Base-by-base conservation (phyloP, 176 grass and related monocot genomes). In the Sorghum bicolor region DNA sequence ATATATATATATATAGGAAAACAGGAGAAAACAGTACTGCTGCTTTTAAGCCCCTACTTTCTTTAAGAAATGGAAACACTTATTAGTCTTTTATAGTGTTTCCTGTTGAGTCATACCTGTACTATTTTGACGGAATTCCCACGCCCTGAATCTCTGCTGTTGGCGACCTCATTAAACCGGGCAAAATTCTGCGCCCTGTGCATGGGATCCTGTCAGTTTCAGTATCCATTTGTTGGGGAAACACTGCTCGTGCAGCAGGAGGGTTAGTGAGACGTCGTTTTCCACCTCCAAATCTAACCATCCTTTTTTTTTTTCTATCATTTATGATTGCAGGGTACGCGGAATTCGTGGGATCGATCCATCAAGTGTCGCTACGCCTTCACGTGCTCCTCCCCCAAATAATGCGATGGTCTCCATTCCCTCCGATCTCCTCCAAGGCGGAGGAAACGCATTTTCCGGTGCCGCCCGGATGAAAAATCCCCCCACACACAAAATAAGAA, bases 231-330 rank as follows among this genome's bases (percentile, higher is more conserved):
- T 64, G 32, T 67, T 75, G 61, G 32, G 32, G 68, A 84, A 64
- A 76, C 84, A 90, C 24, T 36, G 80, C 24, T 90, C 61, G 67
- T 62, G 70, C 75, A 41, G 61, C 40, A 74, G 20, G 57, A 8
- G 33, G 75, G 68, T 43, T 63, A 87, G 80, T 87, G 50, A 41
- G 75, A 29, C 50, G 75, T 84, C 84, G 47, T 26, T 75, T 48
- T 87, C 89, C 44, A 61, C 19, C 75, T 76, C 80, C 63, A 80
- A 83, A 84, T 80, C 84, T 87, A 75, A 83, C 75, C 32, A 75
- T 50, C 82, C 52, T 63, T 24, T 73, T 10, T 48, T 68, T 68
- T 24, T 73, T 10, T 48, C 52, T 68, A 19, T 17, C 4, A 45
- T 43, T 26, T 26, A 39, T 82, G 60, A 70, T 79, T 30, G 24